These are phyloP conservation scores for Phytophthora hybrid DNA, from an alignment of 352 stramenopile species.

Conservation along the genomic window DNA sequence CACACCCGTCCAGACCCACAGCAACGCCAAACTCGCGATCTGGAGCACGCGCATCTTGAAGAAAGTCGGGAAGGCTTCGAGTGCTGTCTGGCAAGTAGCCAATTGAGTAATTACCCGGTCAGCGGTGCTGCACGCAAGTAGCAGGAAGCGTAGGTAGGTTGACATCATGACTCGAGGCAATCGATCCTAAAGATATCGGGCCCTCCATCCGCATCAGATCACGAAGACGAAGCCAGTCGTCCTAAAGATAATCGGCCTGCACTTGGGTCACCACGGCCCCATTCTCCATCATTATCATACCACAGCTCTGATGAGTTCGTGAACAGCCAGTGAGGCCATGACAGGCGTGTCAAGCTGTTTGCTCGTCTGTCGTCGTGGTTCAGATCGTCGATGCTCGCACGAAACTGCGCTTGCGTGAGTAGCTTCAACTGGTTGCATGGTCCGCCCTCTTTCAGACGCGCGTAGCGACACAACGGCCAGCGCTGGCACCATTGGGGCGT, in stretches of 20 bases:
- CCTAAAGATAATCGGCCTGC: constrained; percentile 32
- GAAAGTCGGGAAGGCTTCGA: not conserved
- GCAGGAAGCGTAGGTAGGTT: not conserved
- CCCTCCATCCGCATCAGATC: constrained; percentile 27
- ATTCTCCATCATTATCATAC: not conserved
- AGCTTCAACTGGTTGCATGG: constrained; percentile 22
- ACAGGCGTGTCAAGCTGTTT: constrained; percentile 14
- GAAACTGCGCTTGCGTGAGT: constrained; percentile 20
- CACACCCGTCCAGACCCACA: constrained; percentile 33
- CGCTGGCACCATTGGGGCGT: constrained; percentile 19
- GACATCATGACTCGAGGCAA: constrained; percentile 1
- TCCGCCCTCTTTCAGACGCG: constrained; percentile 10
- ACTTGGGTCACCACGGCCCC: not conserved
- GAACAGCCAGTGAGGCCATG: constrained; percentile 2
- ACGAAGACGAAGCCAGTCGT: constrained; percentile 17
- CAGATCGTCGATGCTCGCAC: constrained; percentile 9
- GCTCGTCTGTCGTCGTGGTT: constrained; percentile 24
- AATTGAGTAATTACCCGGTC: constrained; percentile 23
- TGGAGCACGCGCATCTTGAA: constrained; percentile 38
- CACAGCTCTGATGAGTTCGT: not conserved
- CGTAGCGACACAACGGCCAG: constrained; percentile 25
- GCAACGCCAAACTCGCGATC: constrained; percentile 26
- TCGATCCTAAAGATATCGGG: constrained; percentile 35
- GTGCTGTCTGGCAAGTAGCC: not conserved
- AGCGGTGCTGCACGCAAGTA: not conserved